Base-by-base conservation (phyloP, 1,139 yeast genomes). In the Saccharomyces hybrid region DNA sequence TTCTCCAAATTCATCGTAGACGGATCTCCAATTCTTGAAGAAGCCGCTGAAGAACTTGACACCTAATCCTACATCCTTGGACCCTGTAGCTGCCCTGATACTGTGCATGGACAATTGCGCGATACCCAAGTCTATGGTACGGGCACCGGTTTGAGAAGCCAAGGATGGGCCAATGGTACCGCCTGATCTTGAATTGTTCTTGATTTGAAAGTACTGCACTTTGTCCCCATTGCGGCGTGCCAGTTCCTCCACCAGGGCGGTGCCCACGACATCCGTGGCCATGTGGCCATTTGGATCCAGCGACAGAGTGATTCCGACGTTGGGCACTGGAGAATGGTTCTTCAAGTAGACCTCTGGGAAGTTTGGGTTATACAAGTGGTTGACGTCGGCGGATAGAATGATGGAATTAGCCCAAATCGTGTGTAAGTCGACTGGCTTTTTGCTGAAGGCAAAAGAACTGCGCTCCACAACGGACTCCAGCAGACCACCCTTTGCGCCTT, bases 91-190 rank as follows among this genome's bases (percentile, higher is more conserved):
- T 26, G 90, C 91, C 64, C 95, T 75, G 56, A 86, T 85, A 52
- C 89, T 83, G 70, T 87, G 95, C 95, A 87, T 87, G 7, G 90
- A 79, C 60, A 86, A 73, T 63, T 86, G 90, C 0, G 95, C 84
- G 58, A 87, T 82, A 44, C 95, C 95, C 55, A 85, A 73, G 66
- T 87, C 95, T 51, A 86, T 78, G 28, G 89, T 83, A 64, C 89
- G 77, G 9, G 90, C 86, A 32, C 95, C 95, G 1, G 91, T 84
- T 52, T 66, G 69, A 6, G 82, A 72, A 1, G 89, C 75, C 53
- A 87, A 72, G 48, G 79, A 75, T 6, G 93, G 93, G 0, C 95
- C 95, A 65, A 87, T 85, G 20, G 95, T 87, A 28, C 91, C 88
- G 13, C 95, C 95, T 2, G 88, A 81, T 57, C 88, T 75, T 8